Conservation (phyloP, 805 yeast genomes). For the Lachancea dasiensis region DNA sequence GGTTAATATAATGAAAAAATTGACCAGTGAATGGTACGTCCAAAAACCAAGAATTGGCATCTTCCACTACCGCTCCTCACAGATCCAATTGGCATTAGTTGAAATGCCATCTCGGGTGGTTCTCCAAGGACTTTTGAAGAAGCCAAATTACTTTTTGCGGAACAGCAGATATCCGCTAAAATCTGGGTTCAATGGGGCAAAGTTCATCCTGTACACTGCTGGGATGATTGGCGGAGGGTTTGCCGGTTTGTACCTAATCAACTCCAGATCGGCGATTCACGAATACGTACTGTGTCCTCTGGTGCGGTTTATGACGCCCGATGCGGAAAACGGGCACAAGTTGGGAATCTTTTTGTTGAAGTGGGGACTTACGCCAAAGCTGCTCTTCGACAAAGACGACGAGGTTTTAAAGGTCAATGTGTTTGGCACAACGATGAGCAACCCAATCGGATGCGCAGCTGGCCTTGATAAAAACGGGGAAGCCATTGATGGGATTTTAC, state of each 20-base stretch:
- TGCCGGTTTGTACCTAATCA: slow-evolving; percentile 53
- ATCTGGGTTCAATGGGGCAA: slow-evolving; percentile 17
- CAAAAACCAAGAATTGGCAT: too few relatives aligned
- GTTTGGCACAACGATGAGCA: slow-evolving; percentile 57
- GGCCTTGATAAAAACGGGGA: slow-evolving; percentile 94
- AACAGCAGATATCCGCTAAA: slow-evolving; percentile 11
- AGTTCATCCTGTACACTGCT: slow-evolving; percentile 19
- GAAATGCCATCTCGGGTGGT: slow-evolving; percentile 2
- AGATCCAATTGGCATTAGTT: not conserved
- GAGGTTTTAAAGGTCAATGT: slow-evolving; percentile 51
- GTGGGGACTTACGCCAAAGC: slow-evolving; percentile 59
- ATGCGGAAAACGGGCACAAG: slow-evolving; percentile 82
- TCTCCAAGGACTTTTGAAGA: not conserved
- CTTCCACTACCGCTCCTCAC: too few relatives aligned
- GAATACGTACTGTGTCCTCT: slow-evolving; percentile 78
- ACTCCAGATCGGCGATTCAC: slow-evolving; percentile 77
- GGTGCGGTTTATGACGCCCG: slow-evolving; percentile 54
- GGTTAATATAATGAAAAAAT: too few relatives aligned
- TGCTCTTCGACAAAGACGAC: slow-evolving; percentile 49
- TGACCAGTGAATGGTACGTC: too few relatives aligned
- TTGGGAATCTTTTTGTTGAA: slow-evolving; percentile 67
- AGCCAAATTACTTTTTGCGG: slow-evolving; percentile 7
- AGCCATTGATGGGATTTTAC: slow-evolving; percentile 74
- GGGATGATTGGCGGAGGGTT: slow-evolving; percentile 31
- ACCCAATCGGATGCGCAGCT: slow-evolving; percentile 92